A percentile compares a stretch with the other conserved stretches of the same genome.
Conservation (phyloP, 2,329 filamentous ascomycete genomes). For the Cryphonectria parasitica region DNA sequence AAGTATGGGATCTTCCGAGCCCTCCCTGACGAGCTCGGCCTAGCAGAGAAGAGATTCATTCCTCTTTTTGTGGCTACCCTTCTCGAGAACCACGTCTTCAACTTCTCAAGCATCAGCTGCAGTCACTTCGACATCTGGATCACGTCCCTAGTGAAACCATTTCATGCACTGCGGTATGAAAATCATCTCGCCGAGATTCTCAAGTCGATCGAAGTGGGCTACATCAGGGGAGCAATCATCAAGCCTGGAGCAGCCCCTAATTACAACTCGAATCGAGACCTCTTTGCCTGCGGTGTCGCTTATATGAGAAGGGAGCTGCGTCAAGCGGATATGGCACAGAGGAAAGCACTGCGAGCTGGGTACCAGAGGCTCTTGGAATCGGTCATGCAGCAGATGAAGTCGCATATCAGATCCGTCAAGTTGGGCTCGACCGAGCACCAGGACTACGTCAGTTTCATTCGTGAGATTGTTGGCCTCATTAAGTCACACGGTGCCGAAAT, state of each 20-base stretch:
- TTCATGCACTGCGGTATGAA: conserved; percentile 50
- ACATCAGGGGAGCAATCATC: conserved; percentile 46
- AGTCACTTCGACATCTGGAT: conserved; percentile 57
- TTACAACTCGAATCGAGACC: conserved; percentile 52
- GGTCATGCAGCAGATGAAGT: conserved; percentile 59
- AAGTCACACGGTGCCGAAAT: conserved; percentile 58
- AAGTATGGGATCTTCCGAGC: conserved; percentile 56
- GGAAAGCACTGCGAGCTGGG: conserved; percentile 44
- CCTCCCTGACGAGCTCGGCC: conserved; percentile 43
- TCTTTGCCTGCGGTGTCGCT: conserved; percentile 55
- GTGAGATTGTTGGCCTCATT: conserved; percentile 56
- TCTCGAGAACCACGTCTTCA: conserved; percentile 50
- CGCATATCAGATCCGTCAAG: conserved; percentile 48
- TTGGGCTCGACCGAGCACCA: conserved; percentile 46
- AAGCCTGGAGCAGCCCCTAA: conserved; percentile 45
- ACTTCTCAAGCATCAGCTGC: conserved; percentile 52
- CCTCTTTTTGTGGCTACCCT: conserved; percentile 57
- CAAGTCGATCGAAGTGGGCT: conserved; percentile 45
- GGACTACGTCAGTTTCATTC: conserved; percentile 55
- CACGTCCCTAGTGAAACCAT: conserved; percentile 55
- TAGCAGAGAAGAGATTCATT: conserved; percentile 49
- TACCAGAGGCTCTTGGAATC: conserved; percentile 48
- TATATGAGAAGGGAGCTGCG: conserved; percentile 55
- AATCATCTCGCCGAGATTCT: conserved; percentile 53
- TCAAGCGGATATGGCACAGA: conserved; percentile 41